phyloP scores from a whole-genome alignment of 176 grass and related monocot genomes.

The Pontederia paniculata region DNA sequence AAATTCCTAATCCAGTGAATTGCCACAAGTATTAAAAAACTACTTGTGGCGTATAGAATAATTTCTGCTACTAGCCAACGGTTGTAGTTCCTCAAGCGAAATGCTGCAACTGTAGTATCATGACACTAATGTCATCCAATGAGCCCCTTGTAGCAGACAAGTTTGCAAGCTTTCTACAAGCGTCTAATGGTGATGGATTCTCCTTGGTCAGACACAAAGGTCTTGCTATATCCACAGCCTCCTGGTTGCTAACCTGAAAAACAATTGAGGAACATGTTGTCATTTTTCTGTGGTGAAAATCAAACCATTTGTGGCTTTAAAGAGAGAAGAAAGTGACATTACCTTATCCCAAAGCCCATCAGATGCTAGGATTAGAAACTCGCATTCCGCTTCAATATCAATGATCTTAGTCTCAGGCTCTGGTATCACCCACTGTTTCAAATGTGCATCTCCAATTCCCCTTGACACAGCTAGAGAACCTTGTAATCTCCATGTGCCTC shows the following conservation, averaged over 20 bases:
- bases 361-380: constrained; percentile 80
- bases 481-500: constrained; percentile 87
- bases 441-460: constrained; percentile 69
- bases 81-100: constrained; percentile 10
- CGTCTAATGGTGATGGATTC: constrained; percentile 27
- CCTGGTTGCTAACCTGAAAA: constrained; percentile 48
- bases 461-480: constrained; percentile 78
- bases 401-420: constrained; percentile 63
- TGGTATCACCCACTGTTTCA: constrained; percentile 77
- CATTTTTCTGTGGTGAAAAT: neutral
- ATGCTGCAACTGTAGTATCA: constrained; percentile 63
- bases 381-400: constrained; percentile 39
- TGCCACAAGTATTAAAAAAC: no score
- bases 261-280: neutral
- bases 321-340: neutral
- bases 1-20: no score
- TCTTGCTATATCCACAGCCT: constrained; percentile 53
- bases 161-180: constrained; percentile 67
- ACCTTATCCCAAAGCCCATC: constrained; percentile 93
- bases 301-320: no score
- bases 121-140: constrained; percentile 62
- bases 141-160: constrained; percentile 52
- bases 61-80: no score
- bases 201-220: constrained; percentile 35
- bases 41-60: no score